Evolutionary conservation across 768 basidiomycete species (phyloP), one percentile per base, ranked within the genome.

Genomic region (Myochromella boudieri): DNA sequence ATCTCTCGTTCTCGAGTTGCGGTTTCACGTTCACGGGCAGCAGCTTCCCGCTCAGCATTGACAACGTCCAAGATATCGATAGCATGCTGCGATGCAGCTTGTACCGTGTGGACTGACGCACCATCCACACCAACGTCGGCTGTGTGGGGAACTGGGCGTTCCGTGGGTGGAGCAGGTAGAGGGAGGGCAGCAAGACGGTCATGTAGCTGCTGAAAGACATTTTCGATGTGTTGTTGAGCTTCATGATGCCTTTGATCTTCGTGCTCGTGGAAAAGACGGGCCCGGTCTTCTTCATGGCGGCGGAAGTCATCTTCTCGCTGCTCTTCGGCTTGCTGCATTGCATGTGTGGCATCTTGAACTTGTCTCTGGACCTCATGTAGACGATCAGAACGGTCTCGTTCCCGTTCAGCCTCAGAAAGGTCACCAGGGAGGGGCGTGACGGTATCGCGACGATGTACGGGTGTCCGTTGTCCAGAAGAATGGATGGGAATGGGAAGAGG

Each of bases 241-340:
- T 87, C 85, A 18, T 70, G 63, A 17, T 79, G 78, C 29, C 88
- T 71, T 34, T 78, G 72, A 3, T 67, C 73, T 57, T 91, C 83
- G 31, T 68, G 70, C 1, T 84, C 81, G 24, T 72, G 57, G 61
- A 88, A 89, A 1, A 82, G 61, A 6, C 68, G 76, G 15, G 86
- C 73, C 6, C 87, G 71, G 41, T 79, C 81, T 9, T 84, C 80
- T 62, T 91, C 89, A 48, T 78, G 76, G 1, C 67, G 66, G 14
- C 78, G 74, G 65, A 87, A 90, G 24, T 82, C 79, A 6, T 61
- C 62, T 46, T 91, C 87, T 8, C 88, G 78, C 37, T 69, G 69
- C 20, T 79, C 74, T 56, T 91, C 89, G 1, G 77, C 78, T 41
- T 80, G 78, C 27, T 77, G 74, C 0, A 81, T 77, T 2, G 72